A percentile compares a stretch with the other conserved stretches of the same genome.
Conservation (phyloP, 2,329 filamentous ascomycete genomes). For the Aspergillus latus region DNA sequence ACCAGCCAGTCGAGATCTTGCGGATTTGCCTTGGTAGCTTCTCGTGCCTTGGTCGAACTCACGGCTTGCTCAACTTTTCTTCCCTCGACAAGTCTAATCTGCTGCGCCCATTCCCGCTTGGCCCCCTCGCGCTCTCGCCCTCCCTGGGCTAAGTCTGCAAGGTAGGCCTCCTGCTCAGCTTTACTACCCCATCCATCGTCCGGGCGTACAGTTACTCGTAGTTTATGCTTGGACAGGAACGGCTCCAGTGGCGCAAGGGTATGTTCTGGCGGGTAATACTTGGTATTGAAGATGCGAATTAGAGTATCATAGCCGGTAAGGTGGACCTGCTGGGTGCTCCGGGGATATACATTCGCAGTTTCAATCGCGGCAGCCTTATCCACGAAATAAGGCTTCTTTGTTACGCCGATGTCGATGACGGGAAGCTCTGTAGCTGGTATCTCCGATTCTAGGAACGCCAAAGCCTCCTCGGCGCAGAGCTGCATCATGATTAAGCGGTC, state of each 20-base stretch:
- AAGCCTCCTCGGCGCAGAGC: slow-evolving; percentile 46
- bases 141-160: slow-evolving; percentile 40
- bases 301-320: slow-evolving; percentile 52
- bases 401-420: slow-evolving; percentile 49
- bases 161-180: slow-evolving; percentile 42
- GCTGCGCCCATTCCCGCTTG: slow-evolving; percentile 44
- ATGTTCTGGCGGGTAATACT: slow-evolving; percentile 50
- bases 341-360: slow-evolving; percentile 36
- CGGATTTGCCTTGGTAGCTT: slow-evolving; percentile 33
- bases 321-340: slow-evolving; percentile 46
- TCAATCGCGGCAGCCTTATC: slow-evolving; percentile 50
- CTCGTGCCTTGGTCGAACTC: slow-evolving; percentile 46
- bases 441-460: slow-evolving; percentile 27
- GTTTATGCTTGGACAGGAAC: slow-evolving; percentile 44
- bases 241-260: slow-evolving; percentile 43
- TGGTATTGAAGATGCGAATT: slow-evolving; percentile 49
- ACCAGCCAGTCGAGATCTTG: slow-evolving; percentile 39
- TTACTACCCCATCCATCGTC: slow-evolving; percentile 41
- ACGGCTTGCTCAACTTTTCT: slow-evolving; percentile 38
- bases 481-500: slow-evolving; percentile 52
- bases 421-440: slow-evolving; percentile 24
- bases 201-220: slow-evolving; percentile 47
- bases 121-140: slow-evolving; percentile 38
- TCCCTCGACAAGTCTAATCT: slow-evolving; percentile 44
- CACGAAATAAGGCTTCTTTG: slow-evolving; percentile 50